These are phyloP conservation scores for Kwoniella shivajii DNA, from an alignment of 1,284 basidiomycete species.

Conservation along the genomic window DNA sequence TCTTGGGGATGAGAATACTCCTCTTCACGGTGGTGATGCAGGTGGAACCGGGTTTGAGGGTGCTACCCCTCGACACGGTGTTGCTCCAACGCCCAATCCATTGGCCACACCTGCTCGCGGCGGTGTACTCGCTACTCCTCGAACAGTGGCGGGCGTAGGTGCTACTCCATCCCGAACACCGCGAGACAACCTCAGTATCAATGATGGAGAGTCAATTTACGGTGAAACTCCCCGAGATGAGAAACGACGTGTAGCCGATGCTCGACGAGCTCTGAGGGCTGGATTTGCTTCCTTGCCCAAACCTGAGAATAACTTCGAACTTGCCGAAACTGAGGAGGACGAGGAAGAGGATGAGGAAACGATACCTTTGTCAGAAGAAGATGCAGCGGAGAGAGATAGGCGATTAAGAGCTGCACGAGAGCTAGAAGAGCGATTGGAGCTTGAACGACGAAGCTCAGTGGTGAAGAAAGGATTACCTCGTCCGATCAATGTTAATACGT, in stretches of 20 bases:
- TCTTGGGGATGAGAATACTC: constrained; percentile 94
- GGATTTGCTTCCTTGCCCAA: constrained; percentile 84
- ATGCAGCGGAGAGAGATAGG: constrained; percentile 90
- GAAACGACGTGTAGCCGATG: constrained; percentile 64
- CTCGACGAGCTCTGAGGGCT: constrained; percentile 72
- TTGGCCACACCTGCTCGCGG: constrained; percentile 74
- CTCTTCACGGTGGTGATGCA: constrained; percentile 71
- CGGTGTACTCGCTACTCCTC: constrained; percentile 66
- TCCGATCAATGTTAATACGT: constrained; percentile 78
- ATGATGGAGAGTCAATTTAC: constrained; percentile 63
- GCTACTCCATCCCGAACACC: constrained; percentile 87
- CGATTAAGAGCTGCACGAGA: constrained; percentile 68
- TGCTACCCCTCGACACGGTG: constrained; percentile 84
- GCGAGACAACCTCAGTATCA: constrained; percentile 87
- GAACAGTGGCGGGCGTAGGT: constrained; percentile 54
- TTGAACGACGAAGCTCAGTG: constrained; percentile 77
- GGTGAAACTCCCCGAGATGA: constrained; percentile 76
- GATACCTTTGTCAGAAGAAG: constrained; percentile 66
- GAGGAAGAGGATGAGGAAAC: constrained; percentile 56
- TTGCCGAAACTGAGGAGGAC: constrained; percentile 81
- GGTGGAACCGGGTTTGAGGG: constrained; percentile 83
- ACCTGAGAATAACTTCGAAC: constrained; percentile 97
- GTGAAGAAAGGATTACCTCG: constrained; percentile 85
- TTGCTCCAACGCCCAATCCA: constrained; percentile 92
- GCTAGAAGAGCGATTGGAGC: constrained; percentile 73